Percentiles rank a stretch among this genome's conserved stretches.
phyloP scores from a whole-genome alignment of 495 filamentous ascomycete species.

The Hypoxylon intermedium region DNA sequence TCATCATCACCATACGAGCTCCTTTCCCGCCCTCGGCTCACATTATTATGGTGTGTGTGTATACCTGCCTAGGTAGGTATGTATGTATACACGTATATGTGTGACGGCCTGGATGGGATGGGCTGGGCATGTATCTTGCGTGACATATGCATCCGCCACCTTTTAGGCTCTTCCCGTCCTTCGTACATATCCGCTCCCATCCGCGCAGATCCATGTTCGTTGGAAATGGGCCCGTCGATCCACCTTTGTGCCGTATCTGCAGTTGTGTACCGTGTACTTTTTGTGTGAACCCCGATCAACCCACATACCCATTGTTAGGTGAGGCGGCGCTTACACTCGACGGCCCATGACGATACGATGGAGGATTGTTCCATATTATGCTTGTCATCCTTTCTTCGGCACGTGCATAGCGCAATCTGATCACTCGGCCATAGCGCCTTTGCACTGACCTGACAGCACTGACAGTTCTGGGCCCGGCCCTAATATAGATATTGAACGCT shows the following conservation, averaged over 20 bases:
- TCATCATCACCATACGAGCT: conserved; percentile 23
- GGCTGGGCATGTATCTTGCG: conserved; percentile 12
- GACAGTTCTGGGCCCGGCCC: background rate
- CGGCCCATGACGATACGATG: conserved; percentile 12
- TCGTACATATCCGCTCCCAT: conserved; percentile 43
- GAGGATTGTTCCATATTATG: conserved; percentile 16
- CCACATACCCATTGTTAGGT: conserved; percentile 6
- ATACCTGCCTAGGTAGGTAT: conserved; percentile 19
- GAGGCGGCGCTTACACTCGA: conserved; percentile 13
- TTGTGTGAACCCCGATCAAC: conserved; percentile 21
- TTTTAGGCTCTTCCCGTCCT: conserved; percentile 43
- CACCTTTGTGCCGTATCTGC: conserved; percentile 36
- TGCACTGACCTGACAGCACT: background rate
- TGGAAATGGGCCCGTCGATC: conserved; percentile 35
- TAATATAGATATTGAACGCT: background rate
- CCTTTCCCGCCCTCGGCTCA: conserved; percentile 26
- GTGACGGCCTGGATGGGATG: background rate
- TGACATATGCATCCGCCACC: conserved; percentile 39
- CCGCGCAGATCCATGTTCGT: conserved; percentile 42
- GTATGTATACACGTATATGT: conserved; percentile 12
- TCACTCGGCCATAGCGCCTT: conserved; percentile 17
- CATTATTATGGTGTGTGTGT: conserved; percentile 26
- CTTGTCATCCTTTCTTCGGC: conserved; percentile 18
- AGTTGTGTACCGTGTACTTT: conserved; percentile 14
- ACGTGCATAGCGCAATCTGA: conserved; percentile 34